A percentile compares a stretch with the other conserved stretches of the same genome.
phyloP scores from a whole-genome alignment of 306 rosid genomes.

The Cucumis melo region DNA sequence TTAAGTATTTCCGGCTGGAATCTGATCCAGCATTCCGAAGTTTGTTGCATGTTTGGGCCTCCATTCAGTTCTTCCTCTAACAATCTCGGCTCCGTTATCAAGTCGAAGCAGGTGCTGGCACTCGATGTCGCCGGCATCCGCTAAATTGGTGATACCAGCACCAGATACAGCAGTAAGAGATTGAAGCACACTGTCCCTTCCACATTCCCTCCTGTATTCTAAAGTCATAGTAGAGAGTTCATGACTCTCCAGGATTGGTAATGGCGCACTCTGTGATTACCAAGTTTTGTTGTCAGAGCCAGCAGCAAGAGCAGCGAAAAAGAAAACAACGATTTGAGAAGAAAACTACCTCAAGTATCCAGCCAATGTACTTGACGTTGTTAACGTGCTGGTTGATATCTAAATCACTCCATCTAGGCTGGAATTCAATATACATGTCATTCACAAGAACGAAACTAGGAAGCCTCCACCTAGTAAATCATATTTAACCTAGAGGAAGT shows the following conservation, averaged over 20 bases:
- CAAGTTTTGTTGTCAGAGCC: background rate
- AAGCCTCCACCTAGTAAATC: background rate
- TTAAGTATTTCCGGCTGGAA: slow-evolving; percentile 49
- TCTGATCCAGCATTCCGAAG: slow-evolving; percentile 22
- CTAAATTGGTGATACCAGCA: slow-evolving; percentile 39
- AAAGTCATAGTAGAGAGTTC: slow-evolving; percentile 65
- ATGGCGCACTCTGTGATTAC: slow-evolving; percentile 85
- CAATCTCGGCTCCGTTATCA: slow-evolving; percentile 74
- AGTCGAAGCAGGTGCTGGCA: slow-evolving; percentile 93
- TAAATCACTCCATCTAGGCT: slow-evolving; percentile 96
- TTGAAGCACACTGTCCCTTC: slow-evolving; percentile 86
- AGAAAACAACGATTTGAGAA: background rate
- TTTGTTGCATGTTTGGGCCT: slow-evolving; percentile 57
- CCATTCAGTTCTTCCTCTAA: slow-evolving; percentile 88
- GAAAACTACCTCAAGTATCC: slow-evolving; percentile 84
- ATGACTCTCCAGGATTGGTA: slow-evolving; percentile 78
- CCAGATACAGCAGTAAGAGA: slow-evolving; percentile 60
- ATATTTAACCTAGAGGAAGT: background rate
- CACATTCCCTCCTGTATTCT: slow-evolving; percentile 98
- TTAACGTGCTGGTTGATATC: slow-evolving; percentile 97
- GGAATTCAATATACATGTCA: slow-evolving; percentile 11
- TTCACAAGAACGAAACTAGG: background rate
- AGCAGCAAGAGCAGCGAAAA: no score
- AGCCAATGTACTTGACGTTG: slow-evolving; percentile 98
- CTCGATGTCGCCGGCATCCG: slow-evolving; percentile 41